phyloP scores from a whole-genome alignment of 805 yeast genomes.

The Kluyveromyces dobzhanskii region DNA sequence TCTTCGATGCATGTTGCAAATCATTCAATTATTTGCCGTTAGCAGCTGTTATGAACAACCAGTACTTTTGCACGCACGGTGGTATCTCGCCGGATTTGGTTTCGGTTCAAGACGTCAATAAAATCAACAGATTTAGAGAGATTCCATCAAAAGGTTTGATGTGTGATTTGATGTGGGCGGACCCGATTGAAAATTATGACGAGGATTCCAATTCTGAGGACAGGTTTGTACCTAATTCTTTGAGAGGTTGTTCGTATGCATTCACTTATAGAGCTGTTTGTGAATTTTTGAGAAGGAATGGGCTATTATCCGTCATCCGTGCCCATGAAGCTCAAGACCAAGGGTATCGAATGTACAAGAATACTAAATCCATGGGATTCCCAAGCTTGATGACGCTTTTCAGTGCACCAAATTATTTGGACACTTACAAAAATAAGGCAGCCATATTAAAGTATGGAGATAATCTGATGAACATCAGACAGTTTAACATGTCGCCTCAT shows the following conservation, averaged over 20 bases:
- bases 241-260: slow-evolving; percentile 89
- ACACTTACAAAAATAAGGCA: slow-evolving; percentile 87
- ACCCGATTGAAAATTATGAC: slow-evolving; percentile 88
- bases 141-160: slow-evolving; percentile 90
- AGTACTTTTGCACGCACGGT: slow-evolving; percentile 94
- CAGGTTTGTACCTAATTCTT: slow-evolving; percentile 54
- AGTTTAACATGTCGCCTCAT: slow-evolving; percentile 86
- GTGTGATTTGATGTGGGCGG: slow-evolving; percentile 96
- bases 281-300: slow-evolving; percentile 67
- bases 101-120: slow-evolving; percentile 57
- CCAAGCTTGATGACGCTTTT: slow-evolving; percentile 87
- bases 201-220: slow-evolving; percentile 39
- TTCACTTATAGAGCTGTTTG: slow-evolving; percentile 79
- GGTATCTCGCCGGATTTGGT: slow-evolving; percentile 84
- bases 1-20: slow-evolving; percentile 66
- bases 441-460: slow-evolving; percentile 89
- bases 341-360: slow-evolving; percentile 90
- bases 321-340: slow-evolving; percentile 99
- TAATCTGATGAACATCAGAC: slow-evolving; percentile 90
- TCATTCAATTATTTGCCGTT: slow-evolving; percentile 85
- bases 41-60: slow-evolving; percentile 89
- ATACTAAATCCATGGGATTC: slow-evolving; percentile 75
- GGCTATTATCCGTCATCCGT: slow-evolving; percentile 74
- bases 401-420: slow-evolving; percentile 93
- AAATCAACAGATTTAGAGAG: slow-evolving; percentile 73